Evolutionary conservation across 306 rosid genomes (phyloP).

Genomic region (Prunus salicina): DNA sequence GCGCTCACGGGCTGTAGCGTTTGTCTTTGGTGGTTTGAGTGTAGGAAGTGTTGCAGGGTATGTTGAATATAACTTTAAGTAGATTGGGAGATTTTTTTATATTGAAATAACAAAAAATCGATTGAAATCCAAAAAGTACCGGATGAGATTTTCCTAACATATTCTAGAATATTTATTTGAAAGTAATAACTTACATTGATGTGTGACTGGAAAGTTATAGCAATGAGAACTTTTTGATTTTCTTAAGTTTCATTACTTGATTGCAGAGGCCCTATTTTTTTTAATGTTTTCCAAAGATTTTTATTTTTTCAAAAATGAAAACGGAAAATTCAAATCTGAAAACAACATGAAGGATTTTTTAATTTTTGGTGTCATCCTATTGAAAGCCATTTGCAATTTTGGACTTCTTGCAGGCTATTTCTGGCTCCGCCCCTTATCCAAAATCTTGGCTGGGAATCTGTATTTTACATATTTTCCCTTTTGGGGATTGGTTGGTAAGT

Average conservation of each 20-base stretch:
- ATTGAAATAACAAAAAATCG: no score
- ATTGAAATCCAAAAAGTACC: no score
- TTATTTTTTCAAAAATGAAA: no score
- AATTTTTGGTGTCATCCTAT: background rate
- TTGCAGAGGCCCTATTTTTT: no score
- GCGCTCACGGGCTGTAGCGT: conserved; percentile 96
- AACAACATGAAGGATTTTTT: background rate
- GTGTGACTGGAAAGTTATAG: background rate
- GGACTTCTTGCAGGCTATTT: conserved; percentile 66
- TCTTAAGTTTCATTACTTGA: background rate
- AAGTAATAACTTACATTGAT: background rate
- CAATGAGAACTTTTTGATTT: background rate
- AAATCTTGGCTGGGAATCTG: conserved; percentile 91
- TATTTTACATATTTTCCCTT: conserved; percentile 77
- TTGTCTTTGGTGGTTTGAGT: conserved; percentile 97
- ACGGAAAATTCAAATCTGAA: background rate
- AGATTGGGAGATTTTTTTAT: background rate
- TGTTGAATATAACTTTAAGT: background rate
- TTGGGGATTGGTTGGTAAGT: conserved; percentile 89
- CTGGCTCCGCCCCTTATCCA: conserved; percentile 92
- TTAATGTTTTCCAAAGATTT: background rate
- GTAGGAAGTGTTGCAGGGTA: conserved; percentile 98
- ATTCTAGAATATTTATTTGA: background rate
- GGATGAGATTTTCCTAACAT: no score
- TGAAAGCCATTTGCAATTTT: conserved; percentile 19